Base-by-base conservation (phyloP, 768 basidiomycete genomes). In the Podaxis sp. region DNA sequence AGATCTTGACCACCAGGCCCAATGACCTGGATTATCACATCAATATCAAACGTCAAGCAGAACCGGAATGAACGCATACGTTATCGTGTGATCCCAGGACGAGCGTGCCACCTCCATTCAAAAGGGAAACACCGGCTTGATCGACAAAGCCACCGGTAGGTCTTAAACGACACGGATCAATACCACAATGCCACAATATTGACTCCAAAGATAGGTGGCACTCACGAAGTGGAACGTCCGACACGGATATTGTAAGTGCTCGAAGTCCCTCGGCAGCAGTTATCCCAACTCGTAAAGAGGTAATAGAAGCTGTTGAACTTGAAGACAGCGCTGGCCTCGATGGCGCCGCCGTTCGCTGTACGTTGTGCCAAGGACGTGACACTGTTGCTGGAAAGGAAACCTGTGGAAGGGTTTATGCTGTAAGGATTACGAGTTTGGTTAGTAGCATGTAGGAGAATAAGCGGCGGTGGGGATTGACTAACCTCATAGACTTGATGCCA, bases 171-270 rank as follows among this genome's bases (percentile, higher is more conserved):
- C 30, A 56, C 3, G 15, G 41, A 44, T 36, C 54, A 28, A 20
- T 28, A 63, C 13, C 24, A 13, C 52, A 54, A 63, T 22, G 36
- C 30, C 2, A 33, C 7, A 4, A 22, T 6, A 41, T 52, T 50
- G 0, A 20, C 30, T 13, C 20, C n/a, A 17, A 22, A 8, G 38
- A 15, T 44, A 33, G 24, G 30, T 10, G 30, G 30, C 20, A 69
- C 76, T 40, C 55, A 81, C 81, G 72, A 76, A 3, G 75, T 67
- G 4, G 82, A 79, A 33, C 85, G 76, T 22, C 83, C 83, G 33
- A 87, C 84, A 8, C 84, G 79, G 59, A 86, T 87, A 63, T 85
- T 87, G 67, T 86, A 86, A 0, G 84, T 86, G 71, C 82, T 83
- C 10, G 71, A 74, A 15, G 76, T 78, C 3, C 84, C 84, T 24